These are phyloP conservation scores for Hemileccinum rubropunctum DNA, from an alignment of 768 basidiomycete species.

Conservation along the genomic window DNA sequence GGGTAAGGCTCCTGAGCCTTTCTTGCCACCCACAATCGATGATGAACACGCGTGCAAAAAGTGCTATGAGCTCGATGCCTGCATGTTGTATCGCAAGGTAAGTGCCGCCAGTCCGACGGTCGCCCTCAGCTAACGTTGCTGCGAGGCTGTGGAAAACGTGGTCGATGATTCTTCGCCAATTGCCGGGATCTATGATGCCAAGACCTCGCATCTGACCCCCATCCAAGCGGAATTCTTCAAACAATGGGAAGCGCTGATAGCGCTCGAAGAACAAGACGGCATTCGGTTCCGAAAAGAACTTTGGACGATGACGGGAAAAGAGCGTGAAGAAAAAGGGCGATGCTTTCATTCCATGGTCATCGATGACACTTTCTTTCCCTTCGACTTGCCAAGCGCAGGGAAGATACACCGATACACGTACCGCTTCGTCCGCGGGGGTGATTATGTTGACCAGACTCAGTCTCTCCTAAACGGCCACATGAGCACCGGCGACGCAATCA, in stretches of 20 bases:
- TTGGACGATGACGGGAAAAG: conserved; percentile 84
- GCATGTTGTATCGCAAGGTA: conserved; percentile 93
- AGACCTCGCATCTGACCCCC: conserved; percentile 76
- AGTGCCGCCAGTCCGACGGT: conserved; percentile 1
- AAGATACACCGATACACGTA: conserved; percentile 83
- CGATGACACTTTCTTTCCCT: conserved; percentile 39
- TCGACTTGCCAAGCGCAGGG: conserved; percentile 28
- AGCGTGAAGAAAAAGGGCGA: conserved; percentile 78
- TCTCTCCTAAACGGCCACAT: conserved; percentile 76
- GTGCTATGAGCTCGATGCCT: conserved; percentile 82
- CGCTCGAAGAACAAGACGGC: conserved; percentile 85
- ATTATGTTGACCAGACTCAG: conserved; percentile 3
- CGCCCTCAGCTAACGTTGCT: conserved; percentile 1
- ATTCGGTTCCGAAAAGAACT: conserved; percentile 84
- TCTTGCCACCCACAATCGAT: conserved; percentile 88
- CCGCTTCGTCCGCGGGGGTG: conserved; percentile 50
- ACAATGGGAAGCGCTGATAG: conserved; percentile 84
- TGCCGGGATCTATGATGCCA: conserved; percentile 66
- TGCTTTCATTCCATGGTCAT: conserved; percentile 84
- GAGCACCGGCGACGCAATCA: conserved; percentile 75
- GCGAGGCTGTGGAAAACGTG: conserved; percentile 68
- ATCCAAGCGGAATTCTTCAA: conserved; percentile 77
- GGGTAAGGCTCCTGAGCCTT: conserved; percentile 41
- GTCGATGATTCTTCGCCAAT: conserved; percentile 52
- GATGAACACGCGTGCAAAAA: conserved; percentile 71